phyloP scores from a whole-genome alignment of 108 stramenopile species.

The Nitzschia sp. region DNA sequence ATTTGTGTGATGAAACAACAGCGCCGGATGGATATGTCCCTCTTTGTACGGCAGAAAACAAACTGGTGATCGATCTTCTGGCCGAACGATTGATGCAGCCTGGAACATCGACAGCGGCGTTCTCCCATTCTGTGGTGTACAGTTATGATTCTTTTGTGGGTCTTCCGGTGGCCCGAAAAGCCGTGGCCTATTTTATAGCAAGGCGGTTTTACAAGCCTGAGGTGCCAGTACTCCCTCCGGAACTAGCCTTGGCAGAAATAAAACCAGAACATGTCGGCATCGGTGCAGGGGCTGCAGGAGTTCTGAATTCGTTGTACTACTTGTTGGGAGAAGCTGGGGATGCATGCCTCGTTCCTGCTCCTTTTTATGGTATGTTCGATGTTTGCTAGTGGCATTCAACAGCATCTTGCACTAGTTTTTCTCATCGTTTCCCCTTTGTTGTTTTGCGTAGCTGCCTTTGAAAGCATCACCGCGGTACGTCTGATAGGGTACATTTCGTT shows the following conservation, averaged over 20 bases:
- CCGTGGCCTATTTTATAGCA: constrained; percentile 81
- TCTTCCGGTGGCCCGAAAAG: constrained; percentile 67
- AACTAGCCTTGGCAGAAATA: constrained; percentile 55
- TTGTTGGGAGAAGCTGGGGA: constrained; percentile 79
- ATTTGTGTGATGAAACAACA: constrained; percentile 60
- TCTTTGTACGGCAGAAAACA: constrained; percentile 83
- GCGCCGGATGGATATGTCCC: constrained; percentile 71
- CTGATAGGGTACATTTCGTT: background rate
- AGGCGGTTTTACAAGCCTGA: constrained; percentile 46
- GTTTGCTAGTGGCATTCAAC: background rate
- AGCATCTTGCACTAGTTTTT: background rate
- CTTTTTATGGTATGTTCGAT: constrained; percentile 71
- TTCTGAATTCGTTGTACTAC: constrained; percentile 64
- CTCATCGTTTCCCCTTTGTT: background rate
- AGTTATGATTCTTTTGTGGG: constrained; percentile 80
- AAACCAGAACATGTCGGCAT: constrained; percentile 68
- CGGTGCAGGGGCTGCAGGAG: constrained; percentile 66
- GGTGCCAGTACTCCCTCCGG: constrained; percentile 36
- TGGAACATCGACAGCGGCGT: constrained; percentile 65
- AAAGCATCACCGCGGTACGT: constrained; percentile 66
- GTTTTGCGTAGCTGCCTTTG: constrained; percentile 67
- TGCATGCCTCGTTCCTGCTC: constrained; percentile 86
- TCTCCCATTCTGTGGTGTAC: constrained; percentile 72
- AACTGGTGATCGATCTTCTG: constrained; percentile 66
- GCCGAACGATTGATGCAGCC: constrained; percentile 64